These are phyloP conservation scores for Lanzia echinophila DNA, from an alignment of 2,329 filamentous ascomycete genomes.

Conservation along the genomic window DNA sequence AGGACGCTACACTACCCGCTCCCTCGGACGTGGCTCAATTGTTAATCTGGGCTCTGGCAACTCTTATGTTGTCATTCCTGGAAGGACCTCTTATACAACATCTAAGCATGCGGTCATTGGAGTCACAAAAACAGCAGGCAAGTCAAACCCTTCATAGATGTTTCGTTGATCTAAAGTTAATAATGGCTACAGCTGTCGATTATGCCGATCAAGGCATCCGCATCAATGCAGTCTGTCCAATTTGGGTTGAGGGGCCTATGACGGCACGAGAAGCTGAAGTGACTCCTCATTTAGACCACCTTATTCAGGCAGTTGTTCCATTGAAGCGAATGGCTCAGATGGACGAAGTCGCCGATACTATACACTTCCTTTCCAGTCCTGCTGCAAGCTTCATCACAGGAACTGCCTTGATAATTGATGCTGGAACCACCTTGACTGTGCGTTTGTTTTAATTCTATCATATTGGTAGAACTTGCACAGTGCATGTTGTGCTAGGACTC, in stretches of 20 bases:
- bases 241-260: constrained; percentile 1
- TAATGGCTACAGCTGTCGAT: background rate
- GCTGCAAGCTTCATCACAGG: constrained; percentile 20
- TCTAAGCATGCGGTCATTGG: background rate
- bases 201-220: background rate
- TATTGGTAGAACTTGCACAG: too few species aligned
- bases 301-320: background rate
- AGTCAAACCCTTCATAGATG: background rate
- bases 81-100: background rate
- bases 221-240: constrained; percentile 4
- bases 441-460: background rate
- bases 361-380: constrained; percentile 34
- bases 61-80: background rate
- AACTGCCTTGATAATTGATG: constrained; percentile 21
- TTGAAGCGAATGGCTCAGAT: constrained; percentile 21
- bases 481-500: too few species aligned
- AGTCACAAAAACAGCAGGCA: background rate
- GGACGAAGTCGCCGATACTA: constrained; percentile 41
- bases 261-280: background rate
- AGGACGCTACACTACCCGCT: background rate
- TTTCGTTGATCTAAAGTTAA: background rate
- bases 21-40: background rate
- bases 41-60: background rate
- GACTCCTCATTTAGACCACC: background rate
- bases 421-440: constrained; percentile 19